Evolutionary conservation across 1,139 yeast species (phyloP), one percentile per base, ranked within the genome.

Genomic region (Kazachstania sp.): DNA sequence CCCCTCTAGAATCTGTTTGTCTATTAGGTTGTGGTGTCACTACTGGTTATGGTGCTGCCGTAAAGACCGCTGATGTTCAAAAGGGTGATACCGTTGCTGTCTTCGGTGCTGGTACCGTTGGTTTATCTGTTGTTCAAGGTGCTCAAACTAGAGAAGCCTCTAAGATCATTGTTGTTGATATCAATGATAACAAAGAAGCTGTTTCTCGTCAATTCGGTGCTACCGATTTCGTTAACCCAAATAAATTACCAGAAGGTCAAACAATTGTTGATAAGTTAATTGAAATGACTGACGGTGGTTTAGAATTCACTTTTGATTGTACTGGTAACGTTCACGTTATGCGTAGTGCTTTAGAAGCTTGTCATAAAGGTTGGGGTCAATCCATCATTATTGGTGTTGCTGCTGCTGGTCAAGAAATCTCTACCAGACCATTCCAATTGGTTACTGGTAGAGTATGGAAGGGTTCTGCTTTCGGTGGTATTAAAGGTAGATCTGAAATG

Each of bases 291-390:
- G 97, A 92, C 63, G 98, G 98, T 60, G 98, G 98, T 45, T 78
- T 90, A 56, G 98, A 92, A 64, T 87, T 68, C 72, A 90, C 97
- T 37, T 92, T 92, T 65, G 98, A 94, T 72, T 90, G 97, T 75
- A 92, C 98, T 48, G 98, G 98, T 72, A 94, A 92, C 65, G 92
- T 83, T 52, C 70, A 78, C 42, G 98, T 92, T 46, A 92, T 92
- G 98, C 82, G 97, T 72, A 74, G 79, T 63, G 98, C 98, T 19
- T 77, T 92, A 58, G 97, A 92, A 73, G 87, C 96, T 35, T 87
- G 96, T 68, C 97, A 92, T 75, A 90, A 90, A 73, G 98, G 98
- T 55, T 94, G 98, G 97, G 98, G 98, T 69, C 80, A 83, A 62
- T 87, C 96, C 26, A 76, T 92, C 60, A 75, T 92, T 62, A 92